Conservation (phyloP, 75 land plant species). For the Ceratopteris richardii region DNA sequence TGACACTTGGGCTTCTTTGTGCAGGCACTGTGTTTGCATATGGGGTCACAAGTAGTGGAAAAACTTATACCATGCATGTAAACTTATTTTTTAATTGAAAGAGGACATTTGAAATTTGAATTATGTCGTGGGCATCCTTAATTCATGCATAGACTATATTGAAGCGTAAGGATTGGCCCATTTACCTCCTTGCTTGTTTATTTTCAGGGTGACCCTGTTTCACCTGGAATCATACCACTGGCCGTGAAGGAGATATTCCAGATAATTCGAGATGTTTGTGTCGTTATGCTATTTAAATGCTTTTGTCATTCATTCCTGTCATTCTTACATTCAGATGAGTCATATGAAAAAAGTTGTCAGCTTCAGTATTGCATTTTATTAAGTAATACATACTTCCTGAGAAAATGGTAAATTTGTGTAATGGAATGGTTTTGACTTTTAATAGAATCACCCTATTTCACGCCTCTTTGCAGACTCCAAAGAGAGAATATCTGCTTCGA, state of each 20-base stretch:
- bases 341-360: neutral
- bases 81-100: slow-evolving; percentile 1
- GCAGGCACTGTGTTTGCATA: slow-evolving; percentile 51
- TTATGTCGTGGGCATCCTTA: neutral
- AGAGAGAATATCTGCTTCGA: slow-evolving; percentile 47
- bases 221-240: slow-evolving; percentile 54
- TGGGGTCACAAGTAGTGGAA: slow-evolving; percentile 56
- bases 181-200: no score
- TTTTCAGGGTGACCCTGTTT: slow-evolving; percentile 48
- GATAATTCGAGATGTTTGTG: slow-evolving; percentile 42
- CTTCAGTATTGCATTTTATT: no score
- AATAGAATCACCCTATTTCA: no score
- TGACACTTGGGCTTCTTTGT: neutral
- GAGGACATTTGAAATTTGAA: neutral
- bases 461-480: slow-evolving; percentile 34
- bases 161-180: neutral
- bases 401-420: no score
- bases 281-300: neutral
- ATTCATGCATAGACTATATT: neutral
- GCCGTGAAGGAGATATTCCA: slow-evolving; percentile 47
- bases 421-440: no score
- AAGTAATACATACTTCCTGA: no score
- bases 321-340: neutral
- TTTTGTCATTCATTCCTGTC: neutral
- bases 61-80: slow-evolving; percentile 58